phyloP scores from a whole-genome alignment of 495 filamentous ascomycete species.

The Penicillium samsonianum region DNA sequence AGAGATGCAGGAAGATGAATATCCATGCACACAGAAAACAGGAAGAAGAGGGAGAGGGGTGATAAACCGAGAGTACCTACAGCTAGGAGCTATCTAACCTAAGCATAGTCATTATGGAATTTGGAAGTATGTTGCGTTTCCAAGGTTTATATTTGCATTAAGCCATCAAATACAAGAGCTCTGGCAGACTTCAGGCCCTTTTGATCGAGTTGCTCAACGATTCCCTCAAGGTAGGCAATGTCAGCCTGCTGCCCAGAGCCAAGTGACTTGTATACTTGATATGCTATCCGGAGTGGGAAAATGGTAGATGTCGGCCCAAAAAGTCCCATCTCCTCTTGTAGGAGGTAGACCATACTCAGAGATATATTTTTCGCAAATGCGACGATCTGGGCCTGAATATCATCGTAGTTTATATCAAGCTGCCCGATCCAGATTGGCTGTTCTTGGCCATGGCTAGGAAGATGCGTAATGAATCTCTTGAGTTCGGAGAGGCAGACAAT shows the following conservation, averaged over 20 bases:
- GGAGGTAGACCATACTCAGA: constrained; percentile 39
- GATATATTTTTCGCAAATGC: constrained; percentile 29
- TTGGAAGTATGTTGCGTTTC: too few species aligned
- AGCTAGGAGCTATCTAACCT: too few species aligned
- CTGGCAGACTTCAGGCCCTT: constrained; percentile 1
- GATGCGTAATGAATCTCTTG: too few species aligned
- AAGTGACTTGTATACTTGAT: neutral
- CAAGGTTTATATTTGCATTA: too few species aligned
- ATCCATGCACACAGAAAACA: too few species aligned
- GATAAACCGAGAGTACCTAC: too few species aligned
- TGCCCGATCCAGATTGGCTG: too few species aligned
- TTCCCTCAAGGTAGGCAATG: neutral
- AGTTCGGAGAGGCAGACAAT: constrained; percentile 36
- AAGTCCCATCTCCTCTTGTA: constrained; percentile 44
- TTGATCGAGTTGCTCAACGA: neutral
- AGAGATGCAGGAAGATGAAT: too few species aligned
- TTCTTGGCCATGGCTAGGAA: too few species aligned
- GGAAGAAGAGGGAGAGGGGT: too few species aligned
- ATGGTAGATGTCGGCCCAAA: constrained; percentile 41
- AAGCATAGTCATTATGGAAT: too few species aligned
- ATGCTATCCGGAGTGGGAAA: constrained; percentile 25
- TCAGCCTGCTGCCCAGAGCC: neutral
- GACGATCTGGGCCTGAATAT: neutral
- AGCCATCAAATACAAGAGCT: neutral
- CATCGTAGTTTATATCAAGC: neutral